Conservation (phyloP, 1,284 basidiomycete genomes). For the Rhizopogon hawkerae region DNA sequence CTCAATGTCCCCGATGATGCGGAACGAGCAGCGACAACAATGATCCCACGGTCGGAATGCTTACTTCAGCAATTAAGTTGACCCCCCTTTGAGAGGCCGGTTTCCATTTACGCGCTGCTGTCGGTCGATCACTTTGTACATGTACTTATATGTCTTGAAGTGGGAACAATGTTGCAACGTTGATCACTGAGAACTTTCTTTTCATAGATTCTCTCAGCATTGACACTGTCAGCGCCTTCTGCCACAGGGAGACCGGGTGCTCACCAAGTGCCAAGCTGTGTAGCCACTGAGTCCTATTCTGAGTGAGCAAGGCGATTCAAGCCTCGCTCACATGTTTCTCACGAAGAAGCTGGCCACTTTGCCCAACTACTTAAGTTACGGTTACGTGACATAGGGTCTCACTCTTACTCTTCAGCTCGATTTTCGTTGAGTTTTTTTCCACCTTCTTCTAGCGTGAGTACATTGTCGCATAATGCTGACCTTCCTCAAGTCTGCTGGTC, state of each 20-base stretch:
- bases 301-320: constrained; percentile 1
- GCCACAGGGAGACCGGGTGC: too few species aligned
- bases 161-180: background rate
- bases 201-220: background rate
- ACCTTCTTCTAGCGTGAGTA: background rate
- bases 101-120: background rate
- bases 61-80: background rate
- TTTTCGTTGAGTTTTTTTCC: constrained; percentile 1
- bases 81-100: background rate
- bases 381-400: constrained; percentile 2
- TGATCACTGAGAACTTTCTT: constrained; percentile 1
- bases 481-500: constrained; percentile 20
- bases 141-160: background rate
- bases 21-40: constrained; percentile 1
- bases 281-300: background rate
- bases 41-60: background rate
- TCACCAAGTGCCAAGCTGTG: background rate
- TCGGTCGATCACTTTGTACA: background rate
- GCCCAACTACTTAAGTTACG: constrained; percentile 25
- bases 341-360: constrained; percentile 19
- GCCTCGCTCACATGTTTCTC: constrained; percentile 21
- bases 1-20: constrained; percentile 1
- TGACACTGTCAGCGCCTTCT: background rate
- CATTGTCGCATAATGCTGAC: constrained; percentile 16
- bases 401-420: constrained; percentile 6